phyloP scores from a whole-genome alignment of 305 asterid species.

The Fraxinus dipetala region DNA sequence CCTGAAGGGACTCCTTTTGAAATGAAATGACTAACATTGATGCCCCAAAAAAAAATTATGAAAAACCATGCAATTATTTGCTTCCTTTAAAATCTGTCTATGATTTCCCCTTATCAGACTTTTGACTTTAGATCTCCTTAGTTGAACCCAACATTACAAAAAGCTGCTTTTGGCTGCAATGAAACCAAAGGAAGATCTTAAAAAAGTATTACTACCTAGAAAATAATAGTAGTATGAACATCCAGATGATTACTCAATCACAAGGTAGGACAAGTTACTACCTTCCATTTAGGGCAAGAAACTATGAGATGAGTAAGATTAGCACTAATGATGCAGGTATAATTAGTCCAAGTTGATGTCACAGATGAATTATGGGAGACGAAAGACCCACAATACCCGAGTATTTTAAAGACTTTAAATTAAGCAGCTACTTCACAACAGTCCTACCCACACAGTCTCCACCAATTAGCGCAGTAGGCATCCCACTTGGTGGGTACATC shows the following conservation, averaged over 20 bases:
- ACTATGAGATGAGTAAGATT: neutral
- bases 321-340: neutral
- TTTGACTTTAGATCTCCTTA: neutral
- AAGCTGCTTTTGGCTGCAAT: neutral
- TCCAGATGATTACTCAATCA: neutral
- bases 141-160: neutral
- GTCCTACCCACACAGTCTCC: neutral
- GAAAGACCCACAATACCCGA: neutral
- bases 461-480: neutral
- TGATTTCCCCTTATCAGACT: neutral
- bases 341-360: neutral
- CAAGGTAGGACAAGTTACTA: neutral
- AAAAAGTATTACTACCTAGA: neutral
- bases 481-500: constrained; percentile 10
- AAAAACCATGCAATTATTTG: neutral
- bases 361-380: neutral
- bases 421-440: neutral
- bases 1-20: constrained; percentile 23
- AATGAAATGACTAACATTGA: constrained; percentile 18
- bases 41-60: neutral
- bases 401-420: neutral
- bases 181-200: neutral
- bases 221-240: neutral
- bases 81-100: neutral
- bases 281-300: neutral